Evolutionary conservation across 2,329 filamentous ascomycete genomes (phyloP).

Genomic region (Colletotrichum camelliae): DNA sequence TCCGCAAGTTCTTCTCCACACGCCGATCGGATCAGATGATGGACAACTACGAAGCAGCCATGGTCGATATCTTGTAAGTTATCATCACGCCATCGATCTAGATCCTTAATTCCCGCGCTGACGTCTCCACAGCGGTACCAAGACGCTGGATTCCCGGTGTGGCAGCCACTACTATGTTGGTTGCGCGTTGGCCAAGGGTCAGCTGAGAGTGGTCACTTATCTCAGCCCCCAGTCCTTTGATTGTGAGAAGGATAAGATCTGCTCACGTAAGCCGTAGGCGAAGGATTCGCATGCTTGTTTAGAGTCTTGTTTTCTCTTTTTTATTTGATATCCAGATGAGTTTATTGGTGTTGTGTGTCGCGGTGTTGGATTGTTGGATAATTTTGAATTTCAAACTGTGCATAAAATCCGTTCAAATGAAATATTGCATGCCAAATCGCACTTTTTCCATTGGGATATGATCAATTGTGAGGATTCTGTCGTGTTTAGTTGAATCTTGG

Average conservation of each 20-base stretch:
- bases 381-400: neutral
- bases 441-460: neutral
- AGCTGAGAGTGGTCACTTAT: slow-evolving; percentile 17
- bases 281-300: neutral
- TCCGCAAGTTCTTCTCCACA: slow-evolving; percentile 15
- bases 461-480: neutral
- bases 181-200: slow-evolving; percentile 12
- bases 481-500: neutral
- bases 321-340: neutral
- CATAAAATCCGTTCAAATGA: neutral
- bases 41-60: slow-evolving; percentile 16
- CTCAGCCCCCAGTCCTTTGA: slow-evolving; percentile 17
- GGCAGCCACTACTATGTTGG: slow-evolving; percentile 18
- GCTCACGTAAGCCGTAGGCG: neutral
- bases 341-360: neutral
- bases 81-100: neutral
- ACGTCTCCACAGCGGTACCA: neutral
- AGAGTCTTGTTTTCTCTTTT: neutral
- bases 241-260: slow-evolving; percentile 10
- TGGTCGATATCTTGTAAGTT: slow-evolving; percentile 14
- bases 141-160: slow-evolving; percentile 12
- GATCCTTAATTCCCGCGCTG: neutral
- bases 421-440: neutral
- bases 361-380: neutral
- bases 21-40: slow-evolving; percentile 16